Conservation (phyloP, 2,329 filamentous ascomycete genomes). For the Colletotrichum abscissum region DNA sequence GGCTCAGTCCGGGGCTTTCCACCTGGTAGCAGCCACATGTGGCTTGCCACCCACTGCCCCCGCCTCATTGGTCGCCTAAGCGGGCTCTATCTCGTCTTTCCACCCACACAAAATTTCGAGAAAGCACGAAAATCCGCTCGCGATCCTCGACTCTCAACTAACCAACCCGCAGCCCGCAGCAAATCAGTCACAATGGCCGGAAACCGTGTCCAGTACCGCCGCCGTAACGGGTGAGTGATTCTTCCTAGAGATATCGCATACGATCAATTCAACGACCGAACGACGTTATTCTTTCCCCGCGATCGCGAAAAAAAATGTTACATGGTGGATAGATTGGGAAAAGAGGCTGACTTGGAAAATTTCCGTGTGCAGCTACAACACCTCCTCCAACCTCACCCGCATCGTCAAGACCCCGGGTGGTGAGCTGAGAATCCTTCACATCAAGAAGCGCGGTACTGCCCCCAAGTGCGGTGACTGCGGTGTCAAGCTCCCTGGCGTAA, state of each 20-base stretch:
- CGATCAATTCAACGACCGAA: slow-evolving; percentile 17
- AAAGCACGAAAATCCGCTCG: slow-evolving; percentile 14
- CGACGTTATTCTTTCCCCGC: background rate
- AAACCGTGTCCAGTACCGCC: slow-evolving; percentile 76
- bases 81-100: slow-evolving; percentile 46
- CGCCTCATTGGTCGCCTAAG: slow-evolving; percentile 51
- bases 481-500: slow-evolving; percentile 96
- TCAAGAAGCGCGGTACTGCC: slow-evolving; percentile 99
- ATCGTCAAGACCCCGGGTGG: slow-evolving; percentile 97
- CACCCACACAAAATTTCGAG: slow-evolving; percentile 30
- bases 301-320: background rate
- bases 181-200: slow-evolving; percentile 67
- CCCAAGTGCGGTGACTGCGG: slow-evolving; percentile 99
- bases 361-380: slow-evolving; percentile 85
- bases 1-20: slow-evolving; percentile 11
- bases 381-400: slow-evolving; percentile 95
- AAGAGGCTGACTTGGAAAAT: slow-evolving; percentile 38
- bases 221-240: slow-evolving; percentile 80
- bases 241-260: background rate
- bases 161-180: slow-evolving; percentile 44
- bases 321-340: background rate
- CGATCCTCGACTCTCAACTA: slow-evolving; percentile 14
- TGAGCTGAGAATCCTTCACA: slow-evolving; percentile 95
- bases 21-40: slow-evolving; percentile 9
- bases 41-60: background rate